Base-by-base conservation (phyloP, 306 rosid species). In the Trifolium pratense region DNA sequence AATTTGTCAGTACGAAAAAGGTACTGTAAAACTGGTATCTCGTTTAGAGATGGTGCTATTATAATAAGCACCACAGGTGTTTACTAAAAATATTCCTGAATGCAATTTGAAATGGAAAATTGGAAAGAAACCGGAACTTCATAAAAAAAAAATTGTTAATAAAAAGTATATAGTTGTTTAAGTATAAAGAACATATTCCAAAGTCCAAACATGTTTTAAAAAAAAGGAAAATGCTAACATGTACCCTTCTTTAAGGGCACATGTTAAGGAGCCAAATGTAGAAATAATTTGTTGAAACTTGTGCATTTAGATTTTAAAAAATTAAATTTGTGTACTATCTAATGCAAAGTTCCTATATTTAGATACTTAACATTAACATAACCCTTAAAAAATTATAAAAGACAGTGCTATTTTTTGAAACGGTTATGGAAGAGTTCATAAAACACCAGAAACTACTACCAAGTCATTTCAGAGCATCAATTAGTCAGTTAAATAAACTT, bases 1-100 rank as follows among this genome's bases (percentile, higher is more conserved):
- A 64, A 62, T 58, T 53, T 11, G 58, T 80, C 65, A 80, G 56
- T 49, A 5, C 20, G 45, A 23, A 75, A 62, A 42, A 62, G 37
- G 31, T 62, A 15, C 18, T 31, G 57, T 70, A 75, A 74, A 80
- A 29, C 66, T 48, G 51, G 31, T 17, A 79, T 72, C 71, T 32
- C 13, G 10, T 66, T 57, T 20, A 15, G 26, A 66, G 75, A 20
- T 36, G 57, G 51, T 36, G 58, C 75, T 23, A 43, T 45, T 66
- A 25, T 34, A 73, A 25, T 34, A 73, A 34, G 60, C 69, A 51
- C 75, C 21, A 66, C 7, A 4, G 5, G 32, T 8, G 42, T 69
- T 45, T 14, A 20, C 39, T 66, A 9, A 37, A 51, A 3, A 9
- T 13, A 5, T 48, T 40, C 53, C 52, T 10, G 39, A 52, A 68